Conservation (phyloP, 2,329 filamentous ascomycete species). For the Fusarium sacchari region DNA sequence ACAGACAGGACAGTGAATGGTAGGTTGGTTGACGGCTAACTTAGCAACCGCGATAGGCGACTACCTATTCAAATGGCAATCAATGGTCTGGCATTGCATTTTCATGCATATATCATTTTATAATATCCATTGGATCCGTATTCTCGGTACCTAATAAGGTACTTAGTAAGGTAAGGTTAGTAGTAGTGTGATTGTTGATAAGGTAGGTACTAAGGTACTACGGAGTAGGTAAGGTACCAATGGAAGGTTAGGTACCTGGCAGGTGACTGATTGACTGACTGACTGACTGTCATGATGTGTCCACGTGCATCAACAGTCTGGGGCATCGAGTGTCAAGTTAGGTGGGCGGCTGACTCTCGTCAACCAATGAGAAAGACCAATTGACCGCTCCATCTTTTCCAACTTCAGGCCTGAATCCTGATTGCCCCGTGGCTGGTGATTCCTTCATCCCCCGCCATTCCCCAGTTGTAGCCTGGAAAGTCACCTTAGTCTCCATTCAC, state of each 20-base stretch:
- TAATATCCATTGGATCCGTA: no score
- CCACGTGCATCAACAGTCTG: slow-evolving; percentile 25
- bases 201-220: no score
- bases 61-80: not conserved
- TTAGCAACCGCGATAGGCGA: slow-evolving; percentile 10
- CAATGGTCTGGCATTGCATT: not conserved
- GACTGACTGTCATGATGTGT: slow-evolving; percentile 9
- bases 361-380: slow-evolving; percentile 25
- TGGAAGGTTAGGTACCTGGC: not conserved
- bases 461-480: slow-evolving; percentile 7
- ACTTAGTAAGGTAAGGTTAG: no score
- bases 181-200: not conserved
- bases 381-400: slow-evolving; percentile 25
- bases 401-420: not conserved
- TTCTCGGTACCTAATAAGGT: not conserved
- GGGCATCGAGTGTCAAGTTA: slow-evolving; percentile 5
- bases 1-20: not conserved
- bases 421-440: slow-evolving; percentile 6
- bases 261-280: slow-evolving; percentile 29
- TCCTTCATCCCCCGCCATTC: not conserved
- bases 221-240: no score
- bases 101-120: not conserved
- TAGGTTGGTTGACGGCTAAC: not conserved
- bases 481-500: not conserved
- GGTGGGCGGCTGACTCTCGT: slow-evolving; percentile 26